Evolutionary conservation across 805 yeast species (phyloP).

Genomic region (Pichia gijzeniarum): DNA sequence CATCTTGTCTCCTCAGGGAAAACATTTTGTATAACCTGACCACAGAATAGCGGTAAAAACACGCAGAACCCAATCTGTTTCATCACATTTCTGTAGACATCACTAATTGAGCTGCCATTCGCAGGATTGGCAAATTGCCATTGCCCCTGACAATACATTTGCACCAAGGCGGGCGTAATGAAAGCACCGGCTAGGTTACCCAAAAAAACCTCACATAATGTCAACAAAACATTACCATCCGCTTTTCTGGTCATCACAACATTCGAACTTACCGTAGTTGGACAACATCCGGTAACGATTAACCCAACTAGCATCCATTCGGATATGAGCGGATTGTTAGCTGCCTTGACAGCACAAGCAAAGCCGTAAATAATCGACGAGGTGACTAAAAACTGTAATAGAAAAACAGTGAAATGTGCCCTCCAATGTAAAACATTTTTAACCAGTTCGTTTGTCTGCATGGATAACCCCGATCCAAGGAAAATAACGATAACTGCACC

Average conservation of each 20-base stretch:
- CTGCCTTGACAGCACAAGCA: slow-evolving; percentile 53
- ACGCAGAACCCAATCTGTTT: slow-evolving; percentile 75
- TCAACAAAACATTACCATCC: slow-evolving; percentile 65
- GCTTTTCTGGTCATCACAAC: slow-evolving; percentile 87
- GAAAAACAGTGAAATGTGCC: slow-evolving; percentile 64
- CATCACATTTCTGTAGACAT: slow-evolving; percentile 69
- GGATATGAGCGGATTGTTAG: slow-evolving; percentile 53
- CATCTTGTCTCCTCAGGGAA: slow-evolving; percentile 58
- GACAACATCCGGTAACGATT: slow-evolving; percentile 77
- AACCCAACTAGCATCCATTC: slow-evolving; percentile 76
- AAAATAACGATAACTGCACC: slow-evolving; percentile 87
- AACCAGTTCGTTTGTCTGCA: slow-evolving; percentile 55
- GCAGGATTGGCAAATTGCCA: slow-evolving; percentile 83
- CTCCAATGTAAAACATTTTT: slow-evolving; percentile 69
- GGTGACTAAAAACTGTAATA: slow-evolving; percentile 58
- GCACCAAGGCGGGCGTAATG: slow-evolving; percentile 76
- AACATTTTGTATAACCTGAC: slow-evolving; percentile 69
- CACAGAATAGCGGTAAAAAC: slow-evolving; percentile 80
- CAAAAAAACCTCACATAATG: slow-evolving; percentile 76
- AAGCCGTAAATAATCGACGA: slow-evolving; percentile 55
- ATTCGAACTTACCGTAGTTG: slow-evolving; percentile 88
- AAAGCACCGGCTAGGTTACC: slow-evolving; percentile 84
- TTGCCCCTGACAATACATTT: slow-evolving; percentile 50
- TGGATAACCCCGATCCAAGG: slow-evolving; percentile 70
- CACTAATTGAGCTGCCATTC: slow-evolving; percentile 42